Evolutionary conservation across 441 rosid genomes (phyloP).

Genomic region (Macaranga tanarius): DNA sequence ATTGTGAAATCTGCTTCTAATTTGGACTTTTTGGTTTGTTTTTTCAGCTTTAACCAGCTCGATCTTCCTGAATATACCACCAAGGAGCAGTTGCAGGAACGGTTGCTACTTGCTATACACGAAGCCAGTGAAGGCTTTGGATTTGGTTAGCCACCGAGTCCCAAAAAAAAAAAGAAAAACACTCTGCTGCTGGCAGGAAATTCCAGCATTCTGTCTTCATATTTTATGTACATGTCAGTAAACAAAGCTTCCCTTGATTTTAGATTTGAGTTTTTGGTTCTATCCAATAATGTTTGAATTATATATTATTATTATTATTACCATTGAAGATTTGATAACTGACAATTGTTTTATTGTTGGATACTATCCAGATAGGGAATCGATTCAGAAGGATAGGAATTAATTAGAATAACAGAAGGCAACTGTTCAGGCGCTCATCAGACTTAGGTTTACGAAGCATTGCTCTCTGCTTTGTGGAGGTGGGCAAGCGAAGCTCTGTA

Average conservation of each 20-base stretch:
- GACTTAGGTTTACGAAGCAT: not conserved
- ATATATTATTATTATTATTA: no score
- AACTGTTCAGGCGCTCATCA: not conserved
- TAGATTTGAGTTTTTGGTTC: not conserved
- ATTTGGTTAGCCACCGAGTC: conserved; percentile 51
- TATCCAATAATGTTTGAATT: no score
- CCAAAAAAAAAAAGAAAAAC: not conserved
- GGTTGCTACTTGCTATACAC: conserved; percentile 87
- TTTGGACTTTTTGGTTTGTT: conserved; percentile 2
- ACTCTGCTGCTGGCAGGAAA: conserved; percentile 9
- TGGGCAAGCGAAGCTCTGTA: not conserved
- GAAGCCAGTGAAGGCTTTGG: conserved; percentile 99
- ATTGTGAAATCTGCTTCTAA: not conserved
- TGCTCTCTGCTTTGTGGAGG: not conserved
- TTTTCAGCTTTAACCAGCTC: conserved; percentile 90
- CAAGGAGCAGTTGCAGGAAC: conserved; percentile 82
- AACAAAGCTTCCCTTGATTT: not conserved
- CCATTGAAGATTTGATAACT: not conserved
- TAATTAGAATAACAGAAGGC: conserved; percentile 17
- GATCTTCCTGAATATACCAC: conserved; percentile 90
- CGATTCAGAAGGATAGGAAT: conserved; percentile 11
- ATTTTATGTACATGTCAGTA: conserved; percentile 43
- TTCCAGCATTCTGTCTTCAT: conserved; percentile 17
- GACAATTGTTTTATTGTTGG: not conserved
- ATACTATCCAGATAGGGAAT: conserved; percentile 8